Percentiles rank a stretch among this genome's conserved stretches.
These are phyloP conservation scores for Colletotrichum cuscutae DNA, from an alignment of 2,329 filamentous ascomycete species.

Conservation along the genomic window DNA sequence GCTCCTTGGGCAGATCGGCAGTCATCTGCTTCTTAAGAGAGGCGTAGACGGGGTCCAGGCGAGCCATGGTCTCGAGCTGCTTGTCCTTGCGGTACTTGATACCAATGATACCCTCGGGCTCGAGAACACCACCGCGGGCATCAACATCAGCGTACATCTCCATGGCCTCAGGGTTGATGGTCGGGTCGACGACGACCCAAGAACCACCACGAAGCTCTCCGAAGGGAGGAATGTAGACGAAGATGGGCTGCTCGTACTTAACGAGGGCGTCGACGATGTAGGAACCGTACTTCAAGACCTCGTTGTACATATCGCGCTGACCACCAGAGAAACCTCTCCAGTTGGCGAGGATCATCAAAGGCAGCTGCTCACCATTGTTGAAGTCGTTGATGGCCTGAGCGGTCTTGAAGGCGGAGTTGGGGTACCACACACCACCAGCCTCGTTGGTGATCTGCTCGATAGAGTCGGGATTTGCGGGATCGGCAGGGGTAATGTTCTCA, in stretches of 20 bases:
- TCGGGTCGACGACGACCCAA: slow-evolving; percentile 98
- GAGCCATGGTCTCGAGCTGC: slow-evolving; percentile 97
- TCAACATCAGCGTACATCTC: slow-evolving; percentile 99
- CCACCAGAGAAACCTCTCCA: slow-evolving; percentile 99
- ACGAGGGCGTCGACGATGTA: slow-evolving; percentile 99
- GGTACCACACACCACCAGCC: slow-evolving; percentile 99
- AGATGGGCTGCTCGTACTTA: slow-evolving; percentile 98
- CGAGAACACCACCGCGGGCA: slow-evolving; percentile 93
- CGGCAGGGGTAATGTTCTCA: slow-evolving; percentile 95
- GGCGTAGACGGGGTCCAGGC: slow-evolving; percentile 86
- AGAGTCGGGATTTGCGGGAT: slow-evolving; percentile 97
- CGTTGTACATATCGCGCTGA: slow-evolving; percentile 99
- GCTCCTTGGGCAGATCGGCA: slow-evolving; percentile 75
- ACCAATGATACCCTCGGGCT: slow-evolving; percentile 97
- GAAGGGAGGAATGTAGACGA: slow-evolving; percentile 97
- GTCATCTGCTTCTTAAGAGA: slow-evolving; percentile 83
- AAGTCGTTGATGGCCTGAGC: slow-evolving; percentile 99
- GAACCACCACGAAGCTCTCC: slow-evolving; percentile 98
- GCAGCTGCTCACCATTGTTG: slow-evolving; percentile 98
- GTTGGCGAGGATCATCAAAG: slow-evolving; percentile 98
- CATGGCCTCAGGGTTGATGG: slow-evolving; percentile 96
- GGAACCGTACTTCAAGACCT: slow-evolving; percentile 98
- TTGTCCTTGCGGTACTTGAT: slow-evolving; percentile 99
- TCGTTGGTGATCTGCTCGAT: slow-evolving; percentile 95
- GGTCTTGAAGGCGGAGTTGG: slow-evolving; percentile 99